Evolutionary conservation across 2,329 filamentous ascomycete species (phyloP).

Genomic region (Talaromyces islandicus): DNA sequence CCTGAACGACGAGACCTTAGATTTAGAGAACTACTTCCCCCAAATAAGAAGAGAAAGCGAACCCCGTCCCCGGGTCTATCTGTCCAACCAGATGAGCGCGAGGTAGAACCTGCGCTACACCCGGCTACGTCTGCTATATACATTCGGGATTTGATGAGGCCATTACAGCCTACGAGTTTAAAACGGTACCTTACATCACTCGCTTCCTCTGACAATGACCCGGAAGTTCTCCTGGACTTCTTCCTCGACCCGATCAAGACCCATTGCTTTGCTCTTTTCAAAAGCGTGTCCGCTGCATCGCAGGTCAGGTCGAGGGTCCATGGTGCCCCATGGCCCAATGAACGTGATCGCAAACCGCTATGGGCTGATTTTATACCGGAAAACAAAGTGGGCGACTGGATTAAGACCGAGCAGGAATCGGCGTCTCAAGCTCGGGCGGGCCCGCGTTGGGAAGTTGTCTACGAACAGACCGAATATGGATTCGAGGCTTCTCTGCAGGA

Average conservation of each 20-base stretch:
- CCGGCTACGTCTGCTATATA: conserved; percentile 73
- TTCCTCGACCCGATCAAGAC: conserved; percentile 81
- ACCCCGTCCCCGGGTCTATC: conserved; percentile 22
- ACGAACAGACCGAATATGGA: conserved; percentile 54
- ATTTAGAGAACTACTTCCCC: conserved; percentile 45
- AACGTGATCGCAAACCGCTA: conserved; percentile 73
- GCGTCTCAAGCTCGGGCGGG: conserved; percentile 32
- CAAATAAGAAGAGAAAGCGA: conserved; percentile 19
- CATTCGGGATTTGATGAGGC: conserved; percentile 85
- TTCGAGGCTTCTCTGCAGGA: conserved; percentile 55
- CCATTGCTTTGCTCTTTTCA: conserved; percentile 76
- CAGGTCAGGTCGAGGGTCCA: conserved; percentile 73
- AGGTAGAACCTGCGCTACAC: conserved; percentile 57
- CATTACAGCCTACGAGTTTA: conserved; percentile 64
- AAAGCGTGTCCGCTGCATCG: conserved; percentile 62
- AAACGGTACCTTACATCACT: conserved; percentile 64
- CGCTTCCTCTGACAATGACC: conserved; percentile 54
- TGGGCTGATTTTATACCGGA: conserved; percentile 88
- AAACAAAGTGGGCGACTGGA: conserved; percentile 67
- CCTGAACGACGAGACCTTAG: conserved; percentile 34
- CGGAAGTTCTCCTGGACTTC: conserved; percentile 59
- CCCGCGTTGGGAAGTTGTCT: conserved; percentile 67
- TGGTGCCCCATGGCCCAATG: conserved; percentile 75
- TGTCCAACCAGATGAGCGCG: conserved; percentile 30
- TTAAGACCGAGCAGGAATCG: conserved; percentile 58